Percentiles rank a stretch among this genome's conserved stretches.
phyloP scores from a whole-genome alignment of 1,139 yeast species.

The Hemisphaericaspora xylofermentans region DNA sequence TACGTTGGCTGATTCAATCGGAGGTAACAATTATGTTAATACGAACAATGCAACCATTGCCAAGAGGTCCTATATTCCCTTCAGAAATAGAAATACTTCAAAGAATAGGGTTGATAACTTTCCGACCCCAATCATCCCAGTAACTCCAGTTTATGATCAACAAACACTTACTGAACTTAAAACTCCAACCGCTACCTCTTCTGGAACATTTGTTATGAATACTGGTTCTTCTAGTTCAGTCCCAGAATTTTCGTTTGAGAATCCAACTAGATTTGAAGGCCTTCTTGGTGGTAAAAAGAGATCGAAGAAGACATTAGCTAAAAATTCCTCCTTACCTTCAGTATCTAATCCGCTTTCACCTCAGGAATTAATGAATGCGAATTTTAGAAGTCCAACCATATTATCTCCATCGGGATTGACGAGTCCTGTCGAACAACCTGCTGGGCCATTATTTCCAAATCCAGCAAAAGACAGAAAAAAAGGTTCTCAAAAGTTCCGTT shows the following conservation, averaged over 20 bases:
- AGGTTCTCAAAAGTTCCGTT: slow-evolving; percentile 21
- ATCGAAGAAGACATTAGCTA: slow-evolving; percentile 17
- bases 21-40: slow-evolving; percentile 22
- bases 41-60: slow-evolving; percentile 19
- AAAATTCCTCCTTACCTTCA: slow-evolving; percentile 4
- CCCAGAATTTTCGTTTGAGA: slow-evolving; percentile 8
- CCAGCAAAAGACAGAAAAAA: slow-evolving; percentile 12
- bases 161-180: slow-evolving; percentile 9
- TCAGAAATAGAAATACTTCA: slow-evolving; percentile 29
- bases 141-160: slow-evolving; percentile 24
- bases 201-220: slow-evolving; percentile 4
- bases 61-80: slow-evolving; percentile 46
- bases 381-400: background rate
- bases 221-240: slow-evolving; percentile 9
- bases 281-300: slow-evolving; percentile 31
- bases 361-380: slow-evolving; percentile 12
- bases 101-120: slow-evolving; percentile 20
- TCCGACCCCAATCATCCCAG: slow-evolving; percentile 24
- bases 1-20: slow-evolving; percentile 64
- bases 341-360: background rate
- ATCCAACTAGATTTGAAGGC: slow-evolving; percentile 25
- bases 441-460: slow-evolving; percentile 1
- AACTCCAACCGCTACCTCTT: slow-evolving; percentile 7
- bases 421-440: slow-evolving; percentile 6
- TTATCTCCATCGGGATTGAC: slow-evolving; percentile 10